phyloP scores from a whole-genome alignment of 2,329 filamentous ascomycete species.

The Colletotrichum higginsianum region DNA sequence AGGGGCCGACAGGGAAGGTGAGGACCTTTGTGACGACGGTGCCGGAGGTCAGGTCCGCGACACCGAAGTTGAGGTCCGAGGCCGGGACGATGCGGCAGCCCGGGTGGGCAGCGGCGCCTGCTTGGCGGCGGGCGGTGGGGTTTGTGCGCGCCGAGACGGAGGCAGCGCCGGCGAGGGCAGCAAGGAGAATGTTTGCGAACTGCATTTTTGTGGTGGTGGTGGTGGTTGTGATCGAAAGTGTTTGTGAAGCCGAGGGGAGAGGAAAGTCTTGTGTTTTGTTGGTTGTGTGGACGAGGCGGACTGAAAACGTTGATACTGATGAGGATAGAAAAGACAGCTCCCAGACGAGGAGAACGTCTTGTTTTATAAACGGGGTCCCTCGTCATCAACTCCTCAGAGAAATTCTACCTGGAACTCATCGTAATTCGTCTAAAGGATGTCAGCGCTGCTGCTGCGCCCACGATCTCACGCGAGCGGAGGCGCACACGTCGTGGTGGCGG shows the following conservation, averaged over 20 bases:
- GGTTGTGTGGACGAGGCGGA: background rate
- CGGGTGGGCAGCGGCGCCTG: background rate
- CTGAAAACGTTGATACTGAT: constrained; percentile 22
- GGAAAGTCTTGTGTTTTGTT: background rate
- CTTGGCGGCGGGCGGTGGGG: constrained; percentile 23
- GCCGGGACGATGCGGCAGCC: constrained; percentile 28
- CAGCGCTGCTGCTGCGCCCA: background rate
- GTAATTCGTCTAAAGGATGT: constrained; percentile 9
- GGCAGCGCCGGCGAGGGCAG: constrained; percentile 21
- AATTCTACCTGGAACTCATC: background rate
- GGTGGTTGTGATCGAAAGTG: background rate
- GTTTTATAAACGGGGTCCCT: constrained; percentile 13
- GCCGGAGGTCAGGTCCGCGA: constrained; percentile 29
- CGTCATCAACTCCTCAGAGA: background rate
- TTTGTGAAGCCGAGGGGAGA: background rate
- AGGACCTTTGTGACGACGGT: constrained; percentile 30
- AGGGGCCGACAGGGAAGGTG: constrained; percentile 22
- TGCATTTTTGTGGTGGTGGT: constrained; percentile 23
- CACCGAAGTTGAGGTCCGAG: constrained; percentile 30
- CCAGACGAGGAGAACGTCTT: background rate
- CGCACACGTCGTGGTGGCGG: background rate
- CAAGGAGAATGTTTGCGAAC: constrained; percentile 28
- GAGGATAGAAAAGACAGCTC: background rate
- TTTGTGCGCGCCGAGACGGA: constrained; percentile 17
- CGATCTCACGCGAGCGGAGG: background rate